Percentiles rank a stretch among this genome's conserved stretches.
phyloP scores from a whole-genome alignment of 148 eudicot genomes.

The Rhododendron vialii region DNA sequence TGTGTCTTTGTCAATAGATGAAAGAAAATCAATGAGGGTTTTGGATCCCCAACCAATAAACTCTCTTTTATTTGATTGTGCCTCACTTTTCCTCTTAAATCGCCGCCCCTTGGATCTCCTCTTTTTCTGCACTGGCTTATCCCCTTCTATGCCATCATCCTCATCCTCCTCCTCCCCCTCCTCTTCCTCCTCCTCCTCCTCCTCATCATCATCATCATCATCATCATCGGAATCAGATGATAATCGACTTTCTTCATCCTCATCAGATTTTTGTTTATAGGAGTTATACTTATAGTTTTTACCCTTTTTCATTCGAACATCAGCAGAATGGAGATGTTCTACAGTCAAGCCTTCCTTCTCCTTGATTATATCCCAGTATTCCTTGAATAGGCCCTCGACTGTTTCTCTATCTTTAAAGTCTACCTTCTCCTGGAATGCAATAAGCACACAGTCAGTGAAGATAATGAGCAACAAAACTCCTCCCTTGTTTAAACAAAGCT shows the following conservation, averaged over 20 bases:
- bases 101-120: constrained; percentile 27
- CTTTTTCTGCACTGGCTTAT: constrained; percentile 11
- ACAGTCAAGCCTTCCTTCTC: constrained; percentile 44
- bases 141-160: constrained; percentile 16
- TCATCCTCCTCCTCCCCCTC: constrained; percentile 10
- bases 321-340: constrained; percentile 56
- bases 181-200: background rate
- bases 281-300: constrained; percentile 19
- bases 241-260: constrained; percentile 20
- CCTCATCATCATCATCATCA: constrained; percentile 2
- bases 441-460: background rate
- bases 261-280: constrained; percentile 36
- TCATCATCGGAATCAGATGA: constrained; percentile 22
- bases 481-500: background rate
- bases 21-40: constrained; percentile 53
- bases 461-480: background rate
- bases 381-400: constrained; percentile 68
- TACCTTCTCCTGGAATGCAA: constrained; percentile 48
- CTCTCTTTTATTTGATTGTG: constrained; percentile 31
- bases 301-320: constrained; percentile 36
- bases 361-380: constrained; percentile 68
- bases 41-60: constrained; percentile 73
- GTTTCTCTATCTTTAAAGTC: constrained; percentile 81
- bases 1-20: constrained; percentile 46
- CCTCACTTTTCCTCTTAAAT: constrained; percentile 20